Base-by-base conservation (phyloP, 805 yeast genomes). In the Ogataea dorogensis region DNA sequence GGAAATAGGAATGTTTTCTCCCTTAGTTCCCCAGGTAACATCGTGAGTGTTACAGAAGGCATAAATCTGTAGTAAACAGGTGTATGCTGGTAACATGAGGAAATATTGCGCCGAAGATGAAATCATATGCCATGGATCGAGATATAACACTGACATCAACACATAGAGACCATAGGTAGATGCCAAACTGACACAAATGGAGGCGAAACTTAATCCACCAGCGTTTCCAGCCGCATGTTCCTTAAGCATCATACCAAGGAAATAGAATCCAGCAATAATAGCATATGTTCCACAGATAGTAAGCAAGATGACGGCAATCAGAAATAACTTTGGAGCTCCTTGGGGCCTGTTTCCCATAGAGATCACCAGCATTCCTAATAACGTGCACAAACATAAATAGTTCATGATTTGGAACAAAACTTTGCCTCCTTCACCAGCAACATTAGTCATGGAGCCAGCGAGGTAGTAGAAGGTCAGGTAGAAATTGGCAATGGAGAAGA, bases 1-100 rank as follows among this genome's bases (percentile, higher is more conserved):
- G 46, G 77, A 76, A 13, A 77, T 74, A 29, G 78, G 82, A 42
- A 75, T 76, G 46, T 81, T 84, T 43, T 89, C 96, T 49, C 98
- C 98, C 59, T 91, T 91, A 2, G 98, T 91, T 63, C 98, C 98
- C 98, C 98, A 91, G 0, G 96, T 85, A 33, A 93, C 96, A 68
- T 91, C 98, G 64, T 91, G 98, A 3, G 97, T 91, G 60, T 91
- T 91, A 67, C 98, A 91, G 63, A 91, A 88, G 1, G 98, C 97
- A 65, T 88, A 91, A 41, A 93, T 88, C 63, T 91, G 97, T 39
- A 91, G 68, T 2, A 96, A 81, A 64, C 96, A 86, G 4, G 94
- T 84, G 59, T 88, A 91, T 0, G 94, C 81, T 17, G 98, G 98
- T 35, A 91, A 70, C 71, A 93, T 73, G 47, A 89, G 59, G 64